Evolutionary conservation across 495 filamentous ascomycete species (phyloP), one percentile per base, ranked within the genome.

Genomic region (Penicillium longicatenatum): DNA sequence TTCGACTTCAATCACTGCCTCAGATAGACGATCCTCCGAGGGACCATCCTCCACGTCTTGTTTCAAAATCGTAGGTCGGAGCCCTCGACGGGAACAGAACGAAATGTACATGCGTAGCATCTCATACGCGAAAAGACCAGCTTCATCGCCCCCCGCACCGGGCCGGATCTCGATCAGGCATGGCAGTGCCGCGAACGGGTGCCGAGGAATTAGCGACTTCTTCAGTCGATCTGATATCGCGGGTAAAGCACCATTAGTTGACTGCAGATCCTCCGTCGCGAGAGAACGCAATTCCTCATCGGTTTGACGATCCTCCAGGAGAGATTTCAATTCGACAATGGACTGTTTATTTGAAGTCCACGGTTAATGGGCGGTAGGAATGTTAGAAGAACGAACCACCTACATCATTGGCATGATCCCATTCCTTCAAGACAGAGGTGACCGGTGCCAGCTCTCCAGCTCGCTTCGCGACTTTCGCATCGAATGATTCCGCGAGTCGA

Each of bases 101-200:
- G 76, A 70, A 59, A 83, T 83, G 69, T 98, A 98, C 94, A 98
- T 97, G 59, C 84, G 83, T 50, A 97, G 80, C 31, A 98, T 74
- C 60, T 97, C 87, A 44, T 85, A 87, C 35, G 92, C 91, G 61
- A 98, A 98, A 54, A 96, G 80, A 12, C 88, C 87, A 3, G 93
- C 93, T 70, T 98, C 94, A 57, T 88, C 86, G 16, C 94, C 94
- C 43, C 94, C 94, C n/a, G 91, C 92, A 3, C 94, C 94, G 6
- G 94, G 94, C 3, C 92, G 85, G 35, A 98, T 89, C 71, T 98
- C 94, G 37, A 98, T 70, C 37, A 98, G 78, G 62, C 93, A 97
- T 42, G 92, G 90, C 61, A 98, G 85, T 55, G 91, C 82, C n/a
- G 91, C 91, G 67, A 98, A 98, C 6, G 95, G 93, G 66, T 98